Conservation (phyloP, 352 stramenopile genomes). For the Saprolegnia parasitica region DNA sequence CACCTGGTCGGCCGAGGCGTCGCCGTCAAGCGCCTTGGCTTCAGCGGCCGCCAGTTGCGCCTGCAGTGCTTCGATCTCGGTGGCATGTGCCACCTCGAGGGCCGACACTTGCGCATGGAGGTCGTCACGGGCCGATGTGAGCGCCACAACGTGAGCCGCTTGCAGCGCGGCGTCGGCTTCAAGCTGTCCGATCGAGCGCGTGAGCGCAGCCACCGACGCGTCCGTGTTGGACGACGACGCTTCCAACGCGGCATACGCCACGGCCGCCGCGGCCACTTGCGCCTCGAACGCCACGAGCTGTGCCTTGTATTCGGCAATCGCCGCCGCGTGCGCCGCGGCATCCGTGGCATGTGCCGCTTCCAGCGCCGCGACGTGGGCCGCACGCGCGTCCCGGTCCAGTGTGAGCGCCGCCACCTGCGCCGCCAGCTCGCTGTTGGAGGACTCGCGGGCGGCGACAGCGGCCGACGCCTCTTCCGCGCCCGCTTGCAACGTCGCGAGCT, state of each 20-base stretch:
- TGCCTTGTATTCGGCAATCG: not conserved
- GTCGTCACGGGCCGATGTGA: not conserved
- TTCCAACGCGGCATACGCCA: conserved; percentile 1
- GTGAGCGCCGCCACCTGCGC: not conserved
- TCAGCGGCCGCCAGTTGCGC: not conserved
- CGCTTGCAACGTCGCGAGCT: not conserved
- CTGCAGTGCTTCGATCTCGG: not conserved
- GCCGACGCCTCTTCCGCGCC: not conserved
- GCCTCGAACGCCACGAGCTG: conserved; percentile 5
- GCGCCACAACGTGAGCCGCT: not conserved
- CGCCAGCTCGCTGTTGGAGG: not conserved
- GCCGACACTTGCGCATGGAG: not conserved
- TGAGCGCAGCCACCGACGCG: not conserved
- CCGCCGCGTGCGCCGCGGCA: not conserved
- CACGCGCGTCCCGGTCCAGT: not conserved
- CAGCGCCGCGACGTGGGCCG: not conserved
- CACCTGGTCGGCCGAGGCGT: not conserved
- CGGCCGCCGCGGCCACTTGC: not conserved
- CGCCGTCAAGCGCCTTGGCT: not conserved
- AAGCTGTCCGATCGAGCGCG: not conserved
- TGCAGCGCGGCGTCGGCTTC: conserved; percentile 1
- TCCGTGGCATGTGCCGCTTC: not conserved
- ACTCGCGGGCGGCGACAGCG: not conserved
- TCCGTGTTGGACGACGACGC: not conserved
- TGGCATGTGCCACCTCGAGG: not conserved